A percentile compares a stretch with the other conserved stretches of the same genome.
Evolutionary conservation across 208 protist species (phyloP).

Genomic region (Trypanosoma brucei): DNA sequence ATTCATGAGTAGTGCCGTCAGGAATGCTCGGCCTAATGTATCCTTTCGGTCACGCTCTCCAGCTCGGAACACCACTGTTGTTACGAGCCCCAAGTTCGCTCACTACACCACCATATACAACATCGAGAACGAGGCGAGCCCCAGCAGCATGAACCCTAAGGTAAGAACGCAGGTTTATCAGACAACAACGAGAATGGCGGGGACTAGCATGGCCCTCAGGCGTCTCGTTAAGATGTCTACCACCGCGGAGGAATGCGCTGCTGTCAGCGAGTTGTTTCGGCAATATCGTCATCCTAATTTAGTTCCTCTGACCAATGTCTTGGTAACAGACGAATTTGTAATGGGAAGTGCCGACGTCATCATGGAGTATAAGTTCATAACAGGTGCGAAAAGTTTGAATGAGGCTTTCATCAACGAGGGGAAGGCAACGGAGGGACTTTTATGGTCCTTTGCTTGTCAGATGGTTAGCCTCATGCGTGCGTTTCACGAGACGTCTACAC

Average conservation of each 20-base stretch:
- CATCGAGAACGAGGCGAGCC: constrained; percentile 57
- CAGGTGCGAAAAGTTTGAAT: constrained; percentile 67
- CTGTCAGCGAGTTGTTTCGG: constrained; percentile 48
- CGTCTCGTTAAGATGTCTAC: constrained; percentile 57
- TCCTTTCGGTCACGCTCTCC: constrained; percentile 70
- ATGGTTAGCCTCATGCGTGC: constrained; percentile 74
- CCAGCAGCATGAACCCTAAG: constrained; percentile 56
- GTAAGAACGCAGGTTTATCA: constrained; percentile 72
- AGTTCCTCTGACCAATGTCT: constrained; percentile 68
- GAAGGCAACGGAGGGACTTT: constrained; percentile 68
- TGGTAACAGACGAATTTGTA: constrained; percentile 79
- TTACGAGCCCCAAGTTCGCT: constrained; percentile 81
- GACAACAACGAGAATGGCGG: constrained; percentile 63
- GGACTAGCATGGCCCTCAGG: constrained; percentile 73
- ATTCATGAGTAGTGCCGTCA: constrained; percentile 69
- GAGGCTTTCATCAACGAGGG: constrained; percentile 74
- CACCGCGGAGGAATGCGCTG: constrained; percentile 42
- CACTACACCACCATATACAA: constrained; percentile 88
- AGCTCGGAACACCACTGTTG: constrained; percentile 48
- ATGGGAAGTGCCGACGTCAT: constrained; percentile 81
- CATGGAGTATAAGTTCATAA: constrained; percentile 84
- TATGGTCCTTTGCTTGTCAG: constrained; percentile 87
- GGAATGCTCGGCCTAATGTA: constrained; percentile 44
- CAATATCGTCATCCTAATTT: constrained; percentile 82
- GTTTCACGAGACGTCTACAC: constrained; percentile 81